Evolutionary conservation across 2,329 filamentous ascomycete species (phyloP).

Genomic region (Ophiostoma australiae): DNA sequence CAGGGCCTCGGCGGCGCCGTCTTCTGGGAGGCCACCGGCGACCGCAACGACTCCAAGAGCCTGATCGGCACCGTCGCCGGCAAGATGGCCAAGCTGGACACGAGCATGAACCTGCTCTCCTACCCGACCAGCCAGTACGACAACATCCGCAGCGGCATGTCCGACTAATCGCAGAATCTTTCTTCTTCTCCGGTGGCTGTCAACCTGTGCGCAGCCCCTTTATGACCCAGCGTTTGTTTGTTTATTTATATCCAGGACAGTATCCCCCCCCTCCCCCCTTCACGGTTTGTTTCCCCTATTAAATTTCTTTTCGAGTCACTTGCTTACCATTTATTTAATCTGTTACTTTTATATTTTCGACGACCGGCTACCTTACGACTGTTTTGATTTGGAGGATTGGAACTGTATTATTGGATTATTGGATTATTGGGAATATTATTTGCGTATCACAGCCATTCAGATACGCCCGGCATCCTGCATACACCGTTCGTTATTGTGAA

Average conservation of each 20-base stretch:
- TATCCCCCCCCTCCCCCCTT: background rate
- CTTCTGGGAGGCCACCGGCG: slow-evolving; percentile 79
- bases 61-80: slow-evolving; percentile 54
- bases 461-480: background rate
- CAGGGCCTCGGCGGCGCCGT: slow-evolving; percentile 67
- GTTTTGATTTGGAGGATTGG: background rate
- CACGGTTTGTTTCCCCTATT: background rate
- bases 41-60: slow-evolving; percentile 53
- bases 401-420: too few species aligned
- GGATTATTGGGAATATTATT: background rate
- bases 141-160: slow-evolving; percentile 42
- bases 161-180: background rate
- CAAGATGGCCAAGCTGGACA: slow-evolving; percentile 47
- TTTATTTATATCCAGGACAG: background rate
- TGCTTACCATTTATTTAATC: slow-evolving; percentile 1
- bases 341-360: background rate
- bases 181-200: background rate
- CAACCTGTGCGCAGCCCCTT: background rate
- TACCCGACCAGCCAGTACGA: slow-evolving; percentile 55
- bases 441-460: background rate
- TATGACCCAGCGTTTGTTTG: background rate
- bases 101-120: slow-evolving; percentile 46
- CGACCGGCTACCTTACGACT: background rate
- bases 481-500: background rate
- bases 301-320: background rate